Conservation (phyloP, 306 rosid species). For the Trifolium fragiferum region DNA sequence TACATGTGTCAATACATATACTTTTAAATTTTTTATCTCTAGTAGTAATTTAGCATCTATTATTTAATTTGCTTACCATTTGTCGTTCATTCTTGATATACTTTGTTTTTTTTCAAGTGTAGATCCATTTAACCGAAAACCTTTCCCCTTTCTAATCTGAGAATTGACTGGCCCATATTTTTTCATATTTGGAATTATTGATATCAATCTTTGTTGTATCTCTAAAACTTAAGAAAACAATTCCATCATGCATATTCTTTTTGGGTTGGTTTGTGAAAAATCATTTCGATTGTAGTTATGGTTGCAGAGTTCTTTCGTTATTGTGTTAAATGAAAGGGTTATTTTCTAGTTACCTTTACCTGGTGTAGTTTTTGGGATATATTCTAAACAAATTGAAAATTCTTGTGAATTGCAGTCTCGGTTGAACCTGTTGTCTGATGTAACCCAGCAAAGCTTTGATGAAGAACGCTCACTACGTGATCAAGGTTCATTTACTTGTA, state of each 20-base stretch:
- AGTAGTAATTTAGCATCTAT: slow-evolving; percentile 3
- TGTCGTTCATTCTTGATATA: background rate
- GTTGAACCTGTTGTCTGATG: slow-evolving; percentile 9
- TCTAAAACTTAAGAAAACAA: background rate
- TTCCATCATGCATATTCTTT: background rate
- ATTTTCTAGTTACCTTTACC: background rate
- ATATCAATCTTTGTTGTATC: background rate
- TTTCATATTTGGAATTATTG: background rate
- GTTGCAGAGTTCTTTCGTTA: background rate
- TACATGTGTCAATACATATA: background rate
- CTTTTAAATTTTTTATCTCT: background rate
- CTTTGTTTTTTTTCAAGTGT: background rate
- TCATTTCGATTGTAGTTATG: slow-evolving; percentile 13
- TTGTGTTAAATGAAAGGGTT: background rate
- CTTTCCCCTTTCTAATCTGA: background rate
- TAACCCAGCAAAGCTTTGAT: slow-evolving; percentile 18
- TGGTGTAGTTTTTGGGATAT: background rate
- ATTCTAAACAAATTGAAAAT: slow-evolving; percentile 6
- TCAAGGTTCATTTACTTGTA: slow-evolving; percentile 37
- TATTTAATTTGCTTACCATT: background rate
- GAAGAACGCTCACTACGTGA: slow-evolving; percentile 19
- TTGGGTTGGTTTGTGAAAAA: background rate
- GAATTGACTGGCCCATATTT: background rate
- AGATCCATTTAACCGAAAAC: background rate
- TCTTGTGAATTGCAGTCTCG: slow-evolving; percentile 30